Base-by-base conservation (phyloP, 2,329 filamentous ascomycete species). In the Neonectria punicea region DNA sequence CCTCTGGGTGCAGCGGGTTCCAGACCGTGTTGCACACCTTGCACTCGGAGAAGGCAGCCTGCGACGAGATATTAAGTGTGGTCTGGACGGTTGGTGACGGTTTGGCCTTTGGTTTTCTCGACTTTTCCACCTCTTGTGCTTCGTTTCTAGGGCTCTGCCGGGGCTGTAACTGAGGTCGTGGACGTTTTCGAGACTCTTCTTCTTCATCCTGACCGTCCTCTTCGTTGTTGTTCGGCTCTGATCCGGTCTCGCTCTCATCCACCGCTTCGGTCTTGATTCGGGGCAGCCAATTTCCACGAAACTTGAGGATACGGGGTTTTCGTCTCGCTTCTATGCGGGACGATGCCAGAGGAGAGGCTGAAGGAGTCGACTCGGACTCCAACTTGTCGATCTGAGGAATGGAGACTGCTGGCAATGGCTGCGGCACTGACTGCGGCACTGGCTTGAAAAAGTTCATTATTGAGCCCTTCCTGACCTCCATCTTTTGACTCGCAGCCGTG, bases 361-460 rank as follows among this genome's bases (percentile, higher is more conserved):
- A 70, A 0, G 74, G 74, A 14, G 70, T 73, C 5, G 69, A 60
- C 7, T 61, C 53, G 5, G 66, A 59, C 10, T 75, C 54, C 4
- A 57, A 44, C 1, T 69, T 61, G 2, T 72, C 65, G 5, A 58
- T 68, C 44, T 67, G 69, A 4, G 71, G 67, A 10, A 65, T 68
- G 2, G 65, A 60, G 1, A 49, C 49, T 2, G 67, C 32, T 1
- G 63, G 63, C 16, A 61, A 61, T 4, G 63, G 54, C 0, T 61
- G 61, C 18, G 69, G 56, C 14, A 78, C n/a, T 4, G 63, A 53
- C 0, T 61, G 61, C 18, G 69, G 56, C 14, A 78, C n/a, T 2
- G 77, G 80, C 41, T 79, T 79, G 68, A 83, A 83, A 63, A 82
- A 83, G 59, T 69, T 78, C 53, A 83, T 66, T 6, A 83, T 83